A percentile compares a stretch with the other conserved stretches of the same genome.
Evolutionary conservation across 306 rosid genomes (phyloP).

Genomic region (Nissolia schottii): DNA sequence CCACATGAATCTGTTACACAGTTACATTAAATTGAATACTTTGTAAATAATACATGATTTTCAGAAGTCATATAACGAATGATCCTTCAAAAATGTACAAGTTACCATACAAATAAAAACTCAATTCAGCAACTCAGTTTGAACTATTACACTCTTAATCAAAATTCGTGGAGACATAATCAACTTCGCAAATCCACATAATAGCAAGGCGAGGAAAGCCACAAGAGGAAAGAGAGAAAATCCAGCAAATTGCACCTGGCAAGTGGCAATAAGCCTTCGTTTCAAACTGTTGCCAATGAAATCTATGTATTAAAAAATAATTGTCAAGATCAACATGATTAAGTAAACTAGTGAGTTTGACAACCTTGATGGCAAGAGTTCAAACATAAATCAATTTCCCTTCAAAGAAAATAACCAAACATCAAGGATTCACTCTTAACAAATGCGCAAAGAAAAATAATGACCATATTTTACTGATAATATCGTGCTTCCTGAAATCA

Average conservation of each 20-base stretch:
- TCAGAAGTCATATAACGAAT: too few species aligned
- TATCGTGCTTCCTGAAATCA: too few species aligned
- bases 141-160: not conserved
- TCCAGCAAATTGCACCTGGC: not conserved
- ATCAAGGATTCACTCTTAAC: not conserved
- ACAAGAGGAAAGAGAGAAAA: not conserved
- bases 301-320: too few species aligned
- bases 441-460: not conserved
- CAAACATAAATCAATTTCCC: too few species aligned
- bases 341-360: too few species aligned
- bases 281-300: not conserved
- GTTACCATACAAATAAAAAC: not conserved
- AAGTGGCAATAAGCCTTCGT: slow-evolving; percentile 5
- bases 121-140: slow-evolving; percentile 6
- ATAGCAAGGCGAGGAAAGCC: not conserved
- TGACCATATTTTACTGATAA: not conserved
- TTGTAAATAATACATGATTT: too few species aligned
- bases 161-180: not conserved
- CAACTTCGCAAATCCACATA: not conserved
- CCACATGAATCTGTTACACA: slow-evolving; percentile 4
- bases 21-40: too few species aligned
- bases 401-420: too few species aligned
- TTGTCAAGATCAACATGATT: too few species aligned
- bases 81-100: not conserved
- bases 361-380: too few species aligned